Percentiles rank a stretch among this genome's conserved stretches.
These are phyloP conservation scores for Fusarium miscanthi DNA, from an alignment of 2,329 filamentous ascomycete species.

Conservation along the genomic window DNA sequence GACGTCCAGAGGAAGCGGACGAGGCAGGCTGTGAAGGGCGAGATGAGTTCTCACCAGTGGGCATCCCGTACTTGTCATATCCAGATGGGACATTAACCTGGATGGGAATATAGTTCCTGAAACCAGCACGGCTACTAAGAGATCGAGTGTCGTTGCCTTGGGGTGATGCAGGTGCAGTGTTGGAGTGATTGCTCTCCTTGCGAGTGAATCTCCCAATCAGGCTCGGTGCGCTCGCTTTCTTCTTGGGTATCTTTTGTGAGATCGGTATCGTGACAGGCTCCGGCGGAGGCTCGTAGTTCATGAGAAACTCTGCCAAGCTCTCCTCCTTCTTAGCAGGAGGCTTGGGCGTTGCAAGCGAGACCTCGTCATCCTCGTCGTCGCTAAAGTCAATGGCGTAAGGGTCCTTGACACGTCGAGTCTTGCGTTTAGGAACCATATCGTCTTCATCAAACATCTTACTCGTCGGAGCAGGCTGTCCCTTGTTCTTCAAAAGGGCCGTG, in stretches of 20 bases:
- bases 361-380: conserved; percentile 68
- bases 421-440: conserved; percentile 74
- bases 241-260: conserved; percentile 61
- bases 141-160: conserved; percentile 49
- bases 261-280: conserved; percentile 55
- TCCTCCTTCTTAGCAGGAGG: conserved; percentile 65
- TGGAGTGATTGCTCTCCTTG: conserved; percentile 48
- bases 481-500: conserved; percentile 71
- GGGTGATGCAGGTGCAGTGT: conserved; percentile 40
- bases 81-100: conserved; percentile 61
- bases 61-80: conserved; percentile 55
- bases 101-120: conserved; percentile 63
- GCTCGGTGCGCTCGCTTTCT: conserved; percentile 72
- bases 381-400: conserved; percentile 93
- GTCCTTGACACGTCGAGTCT: conserved; percentile 82
- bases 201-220: conserved; percentile 69
- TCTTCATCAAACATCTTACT: conserved; percentile 60
- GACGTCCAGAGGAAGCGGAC: conserved; percentile 52
- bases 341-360: conserved; percentile 53
- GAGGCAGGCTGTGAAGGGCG: conserved; percentile 39
- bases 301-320: conserved; percentile 78
- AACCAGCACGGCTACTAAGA: conserved; percentile 53
- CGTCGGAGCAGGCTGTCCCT: conserved; percentile 45
- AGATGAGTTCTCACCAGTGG: conserved; percentile 39
- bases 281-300: conserved; percentile 73